A percentile compares a stretch with the other conserved stretches of the same genome.
Evolutionary conservation across 768 basidiomycete genomes (phyloP).

Genomic region (Solioccasus polychromus): DNA sequence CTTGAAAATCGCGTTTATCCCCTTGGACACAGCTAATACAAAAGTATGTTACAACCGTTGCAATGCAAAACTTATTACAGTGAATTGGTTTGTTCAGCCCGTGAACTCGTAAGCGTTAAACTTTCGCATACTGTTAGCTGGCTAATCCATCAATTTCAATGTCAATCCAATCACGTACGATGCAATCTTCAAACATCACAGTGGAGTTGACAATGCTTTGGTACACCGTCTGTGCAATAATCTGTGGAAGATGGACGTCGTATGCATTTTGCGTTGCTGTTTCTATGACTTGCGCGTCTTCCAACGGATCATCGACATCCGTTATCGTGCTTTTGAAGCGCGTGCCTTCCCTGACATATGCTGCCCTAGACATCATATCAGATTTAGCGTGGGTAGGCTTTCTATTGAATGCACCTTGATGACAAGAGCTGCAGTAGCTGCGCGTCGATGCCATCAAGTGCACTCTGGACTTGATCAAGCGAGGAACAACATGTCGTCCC

Average conservation of each 20-base stretch:
- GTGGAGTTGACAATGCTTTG: conserved; percentile 21
- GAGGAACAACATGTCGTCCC: conserved; percentile 27
- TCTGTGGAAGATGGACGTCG: conserved; percentile 18
- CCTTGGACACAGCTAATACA: no score
- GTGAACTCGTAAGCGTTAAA: conserved; percentile 8
- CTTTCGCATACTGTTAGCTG: conserved; percentile 4
- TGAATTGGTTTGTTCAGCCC: no score
- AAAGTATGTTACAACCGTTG: no score
- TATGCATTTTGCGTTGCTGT: conserved; percentile 18
- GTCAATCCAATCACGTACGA: conserved; percentile 15
- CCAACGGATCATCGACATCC: conserved; percentile 9
- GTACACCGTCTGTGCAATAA: conserved; percentile 20
- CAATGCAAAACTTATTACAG: no score
- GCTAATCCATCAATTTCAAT: background rate
- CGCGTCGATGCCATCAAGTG: conserved; percentile 18
- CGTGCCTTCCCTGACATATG: conserved; percentile 25
- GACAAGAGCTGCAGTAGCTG: conserved; percentile 20
- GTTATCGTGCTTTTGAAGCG: conserved; percentile 23
- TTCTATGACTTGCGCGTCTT: conserved; percentile 19
- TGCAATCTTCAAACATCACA: conserved; percentile 21
- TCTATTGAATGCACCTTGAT: conserved; percentile 7
- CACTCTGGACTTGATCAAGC: conserved; percentile 15
- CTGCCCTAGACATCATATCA: conserved; percentile 13
- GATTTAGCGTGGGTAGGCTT: no score
- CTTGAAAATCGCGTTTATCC: no score